Evolutionary conservation across 306 rosid species (phyloP), one percentile per base, ranked within the genome.

Genomic region (Vigna angularis): DNA sequence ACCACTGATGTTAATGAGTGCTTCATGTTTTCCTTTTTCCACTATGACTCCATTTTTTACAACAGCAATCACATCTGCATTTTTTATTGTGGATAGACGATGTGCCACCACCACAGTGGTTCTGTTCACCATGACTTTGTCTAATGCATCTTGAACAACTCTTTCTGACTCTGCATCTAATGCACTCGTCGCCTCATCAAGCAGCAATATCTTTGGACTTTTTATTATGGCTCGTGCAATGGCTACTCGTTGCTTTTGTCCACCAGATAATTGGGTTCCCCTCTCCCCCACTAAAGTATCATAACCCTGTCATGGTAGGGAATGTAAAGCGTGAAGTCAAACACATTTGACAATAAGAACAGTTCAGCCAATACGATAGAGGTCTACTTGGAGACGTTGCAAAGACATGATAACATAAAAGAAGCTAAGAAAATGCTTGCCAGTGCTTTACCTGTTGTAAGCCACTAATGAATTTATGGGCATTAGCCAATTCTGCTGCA

Each of bases 141-240:
- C 97, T 12, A 93, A 76, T 74, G 98, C 98, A 55, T 91, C 97
- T 83, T 93, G 98, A 55, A 93, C 98, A 9, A 93, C 91, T 73
- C 90, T 90, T 76, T 93, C 98, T 32, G 96, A 93, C 40, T 93
- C 97, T 0, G 93, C 96, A 15, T 93, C 98, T 12, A 93, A 76
- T 7, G 98, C 98, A 79, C 98, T 93, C 0, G 97, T 91, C 10
- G 98, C 97, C 76, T 93, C 98, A 75, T 93, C 98, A 12, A 93
- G 77, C 7, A 93, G 57, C 68, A 93, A 68, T 55, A 93, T 87
- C 86, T 88, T 90, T 11, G 98, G 98, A 83, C 91, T 84, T 74
- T 93, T 93, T 0, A 90, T 84, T 76, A 91, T 91, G 0, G 98
- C 98, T 11, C 97, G 89, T 6, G 93, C 96, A 22, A 93, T 93